Evolutionary conservation across 495 filamentous ascomycete genomes (phyloP), one percentile per base, ranked within the genome.

Genomic region (Aeminium ludgeri): DNA sequence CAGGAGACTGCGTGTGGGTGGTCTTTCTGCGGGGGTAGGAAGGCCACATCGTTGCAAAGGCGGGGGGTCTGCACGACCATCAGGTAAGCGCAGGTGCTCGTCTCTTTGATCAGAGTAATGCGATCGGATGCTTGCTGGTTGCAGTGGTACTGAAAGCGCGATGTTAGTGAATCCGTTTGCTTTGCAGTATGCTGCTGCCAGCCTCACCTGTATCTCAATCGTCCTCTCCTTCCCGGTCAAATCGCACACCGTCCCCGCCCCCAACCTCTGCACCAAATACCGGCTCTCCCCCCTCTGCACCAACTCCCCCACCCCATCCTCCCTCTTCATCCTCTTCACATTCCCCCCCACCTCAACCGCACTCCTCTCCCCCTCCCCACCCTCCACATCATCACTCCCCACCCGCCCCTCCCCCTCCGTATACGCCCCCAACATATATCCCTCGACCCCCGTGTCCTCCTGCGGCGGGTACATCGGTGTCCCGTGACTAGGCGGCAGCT

Each of bases 31-130:
- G 86, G 83, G 7, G 87, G 86, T 30, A 82, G 66, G 59, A 97
- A 97, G 5, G 87, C 86, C 17, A 86, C 75, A 48, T 97, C 89
- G 54, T 81, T 78, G 59, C 89, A 97, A 33, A 97, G 73, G 1
- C 87, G 74, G 2, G 89, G 84, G 0, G 89, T 97, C 55, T 95
- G 80, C 38, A 97, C 74, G 1, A 92, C 73, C 84, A 97, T 92
- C 31, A 95, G 62, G 49, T 97, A 97, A 17, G 82, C 78, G 61
- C 89, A 97, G 7, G 85, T 95, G 7, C 78, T 78, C 3, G 92
- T 69, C 55, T 97, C 89, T 54, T 97, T 97, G 63, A 97, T 91
- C 72, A 81, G 86, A 34, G 77, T 80, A 47, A 96, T 95, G 6
- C 79, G 76, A 58, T 95, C 87, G 15, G 69, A 63, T 28, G 35